Conservation (phyloP, 2,329 filamentous ascomycete species). For the Aspergillus puulaauensis region DNA sequence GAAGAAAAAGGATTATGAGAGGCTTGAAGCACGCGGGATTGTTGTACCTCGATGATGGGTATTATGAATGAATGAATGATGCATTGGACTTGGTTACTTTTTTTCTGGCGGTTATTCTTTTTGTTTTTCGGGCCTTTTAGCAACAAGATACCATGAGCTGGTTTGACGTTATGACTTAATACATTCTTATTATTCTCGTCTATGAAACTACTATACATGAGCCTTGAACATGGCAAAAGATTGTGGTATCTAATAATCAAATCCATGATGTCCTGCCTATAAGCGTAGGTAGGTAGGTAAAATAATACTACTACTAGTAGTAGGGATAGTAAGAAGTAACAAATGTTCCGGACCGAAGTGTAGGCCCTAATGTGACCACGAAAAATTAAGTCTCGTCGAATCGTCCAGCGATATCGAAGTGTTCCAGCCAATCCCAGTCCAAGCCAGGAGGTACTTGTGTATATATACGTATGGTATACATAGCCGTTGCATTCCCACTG, state of each 20-base stretch:
- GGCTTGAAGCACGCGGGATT: constrained; percentile 14
- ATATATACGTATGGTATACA: no score
- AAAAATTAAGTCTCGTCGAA: background rate
- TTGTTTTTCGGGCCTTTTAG: background rate
- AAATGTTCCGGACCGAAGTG: background rate
- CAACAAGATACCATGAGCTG: background rate
- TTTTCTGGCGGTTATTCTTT: background rate
- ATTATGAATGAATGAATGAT: background rate
- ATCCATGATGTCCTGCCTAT: background rate
- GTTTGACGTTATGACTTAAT: background rate
- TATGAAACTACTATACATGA: background rate
- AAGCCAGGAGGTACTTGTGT: background rate
- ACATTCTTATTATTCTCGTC: background rate
- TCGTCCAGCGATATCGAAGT: constrained; percentile 1
- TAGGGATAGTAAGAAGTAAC: background rate
- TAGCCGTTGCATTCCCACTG: background rate
- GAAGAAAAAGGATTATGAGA: constrained; percentile 20
- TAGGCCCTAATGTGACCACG: background rate
- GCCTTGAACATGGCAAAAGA: background rate
- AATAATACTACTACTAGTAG: background rate
- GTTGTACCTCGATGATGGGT: background rate
- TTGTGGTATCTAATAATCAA: background rate
- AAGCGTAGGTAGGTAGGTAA: background rate
- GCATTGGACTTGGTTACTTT: background rate
- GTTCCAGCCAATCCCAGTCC: background rate